Evolutionary conservation across 2,329 filamentous ascomycete genomes (phyloP).

Genomic region (Hypomyces perniciosus): DNA sequence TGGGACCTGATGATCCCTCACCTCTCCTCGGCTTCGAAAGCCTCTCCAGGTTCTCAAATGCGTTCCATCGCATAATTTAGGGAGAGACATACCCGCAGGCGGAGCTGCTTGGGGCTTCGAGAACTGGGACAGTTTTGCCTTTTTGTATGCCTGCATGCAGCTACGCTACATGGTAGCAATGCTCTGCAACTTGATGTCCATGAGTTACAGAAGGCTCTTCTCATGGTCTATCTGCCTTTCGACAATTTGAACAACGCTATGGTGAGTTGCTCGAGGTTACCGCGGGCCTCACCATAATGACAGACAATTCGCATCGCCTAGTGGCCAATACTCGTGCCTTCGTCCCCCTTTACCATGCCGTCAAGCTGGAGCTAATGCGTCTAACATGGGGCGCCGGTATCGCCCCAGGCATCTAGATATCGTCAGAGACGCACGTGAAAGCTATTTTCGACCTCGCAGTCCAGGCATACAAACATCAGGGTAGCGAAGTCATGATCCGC

Average conservation of each 20-base stretch:
- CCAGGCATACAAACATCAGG: conserved; percentile 27
- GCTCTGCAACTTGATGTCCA: conserved; percentile 20
- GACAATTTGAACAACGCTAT: conserved; percentile 18
- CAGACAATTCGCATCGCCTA: conserved; percentile 24
- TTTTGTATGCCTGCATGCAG: conserved; percentile 25
- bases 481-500: conserved; percentile 25
- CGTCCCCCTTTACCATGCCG: conserved; percentile 30
- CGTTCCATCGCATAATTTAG: conserved; percentile 29
- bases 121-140: conserved; percentile 27
- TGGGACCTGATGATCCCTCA: conserved; percentile 4
- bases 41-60: conserved; percentile 28
- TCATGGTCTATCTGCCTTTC: conserved; percentile 18
- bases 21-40: conserved; percentile 20
- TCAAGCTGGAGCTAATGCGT: conserved; percentile 23
- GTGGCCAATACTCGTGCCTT: conserved; percentile 30
- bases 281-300: conserved; percentile 18
- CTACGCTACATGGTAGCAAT: conserved; percentile 28
- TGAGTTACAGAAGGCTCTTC: conserved; percentile 16
- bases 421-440: conserved; percentile 22
- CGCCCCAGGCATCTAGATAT: conserved; percentile 6
- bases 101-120: conserved; percentile 31
- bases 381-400: conserved; percentile 10
- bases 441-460: conserved; percentile 29
- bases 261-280: conserved; percentile 23
- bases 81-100: conserved; percentile 27